These are phyloP conservation scores for Discostella stelligera DNA, from an alignment of 352 stramenopile species.

Conservation along the genomic window DNA sequence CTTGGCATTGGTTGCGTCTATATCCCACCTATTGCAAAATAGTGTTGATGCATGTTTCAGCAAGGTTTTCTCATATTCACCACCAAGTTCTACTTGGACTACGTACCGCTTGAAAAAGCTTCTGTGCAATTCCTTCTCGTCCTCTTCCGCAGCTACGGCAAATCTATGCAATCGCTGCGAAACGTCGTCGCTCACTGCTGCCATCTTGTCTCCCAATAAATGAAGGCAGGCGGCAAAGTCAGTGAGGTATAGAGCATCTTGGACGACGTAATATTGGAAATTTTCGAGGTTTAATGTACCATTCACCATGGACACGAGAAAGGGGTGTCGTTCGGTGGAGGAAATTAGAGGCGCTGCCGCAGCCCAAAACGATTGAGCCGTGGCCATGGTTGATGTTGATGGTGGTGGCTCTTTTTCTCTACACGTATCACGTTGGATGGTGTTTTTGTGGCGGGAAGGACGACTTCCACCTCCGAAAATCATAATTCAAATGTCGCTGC, in stretches of 20 bases:
- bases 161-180: slow-evolving; percentile 55
- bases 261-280: slow-evolving; percentile 77
- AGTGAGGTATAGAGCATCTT: slow-evolving; percentile 72
- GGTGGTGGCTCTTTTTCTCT: neutral
- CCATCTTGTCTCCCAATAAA: slow-evolving; percentile 49
- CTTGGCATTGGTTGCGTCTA: slow-evolving; percentile 44
- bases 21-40: slow-evolving; percentile 48
- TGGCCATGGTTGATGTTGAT: neutral
- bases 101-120: slow-evolving; percentile 66
- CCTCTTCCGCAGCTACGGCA: slow-evolving; percentile 62
- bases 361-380: slow-evolving; percentile 70
- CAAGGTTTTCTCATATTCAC: neutral
- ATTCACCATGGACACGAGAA: slow-evolving; percentile 76
- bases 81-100: neutral
- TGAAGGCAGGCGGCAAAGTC: slow-evolving; percentile 67
- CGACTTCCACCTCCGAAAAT: too few relatives aligned
- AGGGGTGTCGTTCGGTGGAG: slow-evolving; percentile 71
- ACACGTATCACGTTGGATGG: neutral
- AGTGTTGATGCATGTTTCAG: neutral
- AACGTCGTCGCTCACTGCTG: slow-evolving; percentile 15
- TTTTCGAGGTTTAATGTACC: slow-evolving; percentile 57
- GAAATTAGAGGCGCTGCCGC: slow-evolving; percentile 54
- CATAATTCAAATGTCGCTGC: too few relatives aligned
- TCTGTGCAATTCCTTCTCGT: slow-evolving; percentile 67
- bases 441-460: too few relatives aligned